Evolutionary conservation across 805 yeast genomes (phyloP).

Genomic region (Wickerhamiella australiensis): DNA sequence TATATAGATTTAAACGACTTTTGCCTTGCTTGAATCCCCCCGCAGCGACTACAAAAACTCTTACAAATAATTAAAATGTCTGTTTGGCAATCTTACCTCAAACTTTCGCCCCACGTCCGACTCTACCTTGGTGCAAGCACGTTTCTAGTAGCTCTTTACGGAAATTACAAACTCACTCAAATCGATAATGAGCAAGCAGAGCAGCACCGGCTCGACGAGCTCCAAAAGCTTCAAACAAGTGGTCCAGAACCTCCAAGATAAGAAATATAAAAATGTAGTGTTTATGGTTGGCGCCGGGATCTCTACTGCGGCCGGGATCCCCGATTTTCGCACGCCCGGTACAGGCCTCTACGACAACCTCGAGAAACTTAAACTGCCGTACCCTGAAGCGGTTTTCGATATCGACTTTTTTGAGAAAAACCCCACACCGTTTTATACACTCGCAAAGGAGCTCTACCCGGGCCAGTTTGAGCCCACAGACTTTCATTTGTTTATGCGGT

Average conservation of each 20-base stretch:
- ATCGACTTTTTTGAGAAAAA: conserved; percentile 62
- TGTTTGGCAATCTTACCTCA: conserved; percentile 15
- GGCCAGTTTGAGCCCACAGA: conserved; percentile 74
- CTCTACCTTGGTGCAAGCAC: conserved; percentile 19
- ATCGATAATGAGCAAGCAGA: conserved; percentile 18
- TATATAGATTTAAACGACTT: no score
- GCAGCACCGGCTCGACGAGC: conserved; percentile 13
- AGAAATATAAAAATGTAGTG: conserved; percentile 15
- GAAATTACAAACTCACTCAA: conserved; percentile 19
- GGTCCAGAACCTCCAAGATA: neutral
- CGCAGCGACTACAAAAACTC: neutral
- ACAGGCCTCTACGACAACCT: conserved; percentile 73
- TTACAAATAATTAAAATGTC: conserved; percentile 11
- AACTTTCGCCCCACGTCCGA: conserved; percentile 18
- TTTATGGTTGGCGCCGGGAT: conserved; percentile 76
- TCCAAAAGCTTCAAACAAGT: conserved; percentile 3
- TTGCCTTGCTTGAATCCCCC: no score
- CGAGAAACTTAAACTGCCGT: conserved; percentile 58
- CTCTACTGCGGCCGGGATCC: conserved; percentile 88
- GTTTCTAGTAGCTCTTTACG: conserved; percentile 19
- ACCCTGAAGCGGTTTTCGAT: conserved; percentile 92
- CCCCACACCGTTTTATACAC: conserved; percentile 74
- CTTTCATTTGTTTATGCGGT: conserved; percentile 60
- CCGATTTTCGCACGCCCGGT: conserved; percentile 84
- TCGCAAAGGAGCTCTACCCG: conserved; percentile 79